phyloP scores from a whole-genome alignment of 2,329 filamentous ascomycete genomes.

The Claviceps sorghi region DNA sequence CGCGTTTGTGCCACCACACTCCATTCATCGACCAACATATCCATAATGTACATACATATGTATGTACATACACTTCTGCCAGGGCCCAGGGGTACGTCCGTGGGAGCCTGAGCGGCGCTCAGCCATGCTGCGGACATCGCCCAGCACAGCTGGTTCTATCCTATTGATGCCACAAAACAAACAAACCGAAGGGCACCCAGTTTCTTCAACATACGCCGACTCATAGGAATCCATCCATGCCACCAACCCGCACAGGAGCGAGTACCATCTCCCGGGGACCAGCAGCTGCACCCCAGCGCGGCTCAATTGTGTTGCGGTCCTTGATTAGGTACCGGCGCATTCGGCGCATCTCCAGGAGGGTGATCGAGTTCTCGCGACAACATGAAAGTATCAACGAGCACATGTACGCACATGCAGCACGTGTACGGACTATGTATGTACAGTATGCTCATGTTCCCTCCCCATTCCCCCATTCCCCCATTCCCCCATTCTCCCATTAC shows the following conservation, averaged over 20 bases:
- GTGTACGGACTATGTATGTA: too few relatives aligned
- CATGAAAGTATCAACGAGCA: background rate
- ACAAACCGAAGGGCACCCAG: too few relatives aligned
- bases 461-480: too few relatives aligned
- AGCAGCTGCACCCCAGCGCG: slow-evolving; percentile 3
- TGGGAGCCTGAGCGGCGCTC: background rate
- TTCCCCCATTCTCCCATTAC: background rate
- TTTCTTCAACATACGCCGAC: background rate
- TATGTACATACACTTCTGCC: too few relatives aligned
- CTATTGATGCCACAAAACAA: too few relatives aligned
- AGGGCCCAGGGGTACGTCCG: background rate
- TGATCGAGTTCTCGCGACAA: background rate
- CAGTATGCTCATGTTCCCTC: background rate
- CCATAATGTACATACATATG: too few relatives aligned
- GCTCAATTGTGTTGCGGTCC: background rate
- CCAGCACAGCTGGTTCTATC: background rate
- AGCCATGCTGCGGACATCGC: background rate
- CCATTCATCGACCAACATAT: background rate
- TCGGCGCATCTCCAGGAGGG: too few relatives aligned
- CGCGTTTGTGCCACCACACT: background rate
- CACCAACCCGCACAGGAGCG: background rate
- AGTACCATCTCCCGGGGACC: background rate
- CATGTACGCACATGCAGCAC: too few relatives aligned
- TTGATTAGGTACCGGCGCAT: background rate
- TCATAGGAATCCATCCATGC: background rate